Percentiles rank a stretch among this genome's conserved stretches.
phyloP scores from a whole-genome alignment of 164 flowering plant species.

The Euptelea pleiosperma region DNA sequence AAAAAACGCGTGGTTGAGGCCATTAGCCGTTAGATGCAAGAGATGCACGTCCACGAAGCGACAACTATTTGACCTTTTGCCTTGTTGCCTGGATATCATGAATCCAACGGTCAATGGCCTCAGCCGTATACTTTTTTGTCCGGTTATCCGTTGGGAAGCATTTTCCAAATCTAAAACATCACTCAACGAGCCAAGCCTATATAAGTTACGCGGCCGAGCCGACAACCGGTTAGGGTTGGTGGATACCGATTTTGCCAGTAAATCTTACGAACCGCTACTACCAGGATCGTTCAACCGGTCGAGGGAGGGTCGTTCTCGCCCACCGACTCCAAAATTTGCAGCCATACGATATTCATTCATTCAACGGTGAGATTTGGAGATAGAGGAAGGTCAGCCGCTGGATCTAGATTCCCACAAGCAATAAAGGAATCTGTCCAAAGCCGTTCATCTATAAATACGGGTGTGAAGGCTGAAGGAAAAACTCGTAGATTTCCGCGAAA shows the following conservation, averaged over 20 bases:
- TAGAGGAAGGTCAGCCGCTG: not conserved
- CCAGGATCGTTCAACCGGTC: not conserved
- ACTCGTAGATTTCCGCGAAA: not conserved
- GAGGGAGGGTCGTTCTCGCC: conserved; percentile 8
- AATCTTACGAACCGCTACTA: not conserved
- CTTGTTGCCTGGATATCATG: too few relatives aligned
- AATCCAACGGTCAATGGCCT: too few relatives aligned
- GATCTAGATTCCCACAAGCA: not conserved
- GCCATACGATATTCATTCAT: not conserved
- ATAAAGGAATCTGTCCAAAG: not conserved
- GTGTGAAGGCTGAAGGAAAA: not conserved
- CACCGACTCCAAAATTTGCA: conserved; percentile 15
- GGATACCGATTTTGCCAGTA: not conserved
- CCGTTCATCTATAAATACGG: not conserved
- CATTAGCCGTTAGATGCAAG: too few relatives aligned
- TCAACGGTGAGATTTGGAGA: conserved; percentile 1
- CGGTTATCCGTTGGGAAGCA: too few relatives aligned
- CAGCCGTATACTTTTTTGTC: too few relatives aligned
- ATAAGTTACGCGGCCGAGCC: too few relatives aligned
- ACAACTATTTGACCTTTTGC: too few relatives aligned
- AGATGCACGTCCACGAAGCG: too few relatives aligned
- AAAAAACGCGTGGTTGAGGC: too few relatives aligned
- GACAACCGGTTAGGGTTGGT: conserved; percentile 12
- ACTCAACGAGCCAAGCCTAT: too few relatives aligned
- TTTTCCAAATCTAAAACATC: too few relatives aligned